Evolutionary conservation across 1,284 basidiomycete genomes (phyloP), one percentile per base, ranked within the genome.

Genomic region (Apiotrichum domesticum): DNA sequence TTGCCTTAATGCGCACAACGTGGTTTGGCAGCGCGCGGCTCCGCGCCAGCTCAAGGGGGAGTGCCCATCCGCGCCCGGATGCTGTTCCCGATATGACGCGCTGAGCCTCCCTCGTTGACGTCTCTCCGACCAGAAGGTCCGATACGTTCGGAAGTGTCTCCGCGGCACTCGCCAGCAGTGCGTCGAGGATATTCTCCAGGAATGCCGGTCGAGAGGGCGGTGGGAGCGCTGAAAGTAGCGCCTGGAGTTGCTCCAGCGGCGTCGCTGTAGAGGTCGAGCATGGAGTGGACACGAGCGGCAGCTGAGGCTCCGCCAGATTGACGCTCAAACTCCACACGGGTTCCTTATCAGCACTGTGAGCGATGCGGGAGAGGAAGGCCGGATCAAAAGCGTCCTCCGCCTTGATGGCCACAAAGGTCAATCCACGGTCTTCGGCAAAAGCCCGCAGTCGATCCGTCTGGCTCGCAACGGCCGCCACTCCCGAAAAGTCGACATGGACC

Each of bases 61-160:
- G 80, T 2, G 83, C 79, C 74, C 87, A 90, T 0, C 90, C 90
- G 2, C 84, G 83, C n/a, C 90, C 90, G 65, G 85, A 83, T 0
- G 88, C 83, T 49, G 92, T 85, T 8, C 82, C 84, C 1, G 85
- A 84, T 57, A 92, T 87, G 41, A 92, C 77, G 10, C 84, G 83
- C 50, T 91, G 81, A 0, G 90, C 89, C 14, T 92, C 80, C 0
- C 87, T 84, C 0, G 90, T 91, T 13, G 90, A 79, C 1, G 86
- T 87, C 29, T 88, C 87, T 56, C 89, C 90, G n/a, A 90, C 79
- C 5, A 91, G 76, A 8, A 92, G 77, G 69, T 92, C 88, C 0
- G 87, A 87, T 46, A 86, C 84, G 9, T 74, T 70, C 4, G 80
- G 72, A 2, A 77, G 81, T 1, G 81, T 78, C 21, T 75, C 71